Evolutionary conservation across 1,284 basidiomycete genomes (phyloP), one percentile per base, ranked within the genome.

Genomic region (Lentinula novae-zelandiae): DNA sequence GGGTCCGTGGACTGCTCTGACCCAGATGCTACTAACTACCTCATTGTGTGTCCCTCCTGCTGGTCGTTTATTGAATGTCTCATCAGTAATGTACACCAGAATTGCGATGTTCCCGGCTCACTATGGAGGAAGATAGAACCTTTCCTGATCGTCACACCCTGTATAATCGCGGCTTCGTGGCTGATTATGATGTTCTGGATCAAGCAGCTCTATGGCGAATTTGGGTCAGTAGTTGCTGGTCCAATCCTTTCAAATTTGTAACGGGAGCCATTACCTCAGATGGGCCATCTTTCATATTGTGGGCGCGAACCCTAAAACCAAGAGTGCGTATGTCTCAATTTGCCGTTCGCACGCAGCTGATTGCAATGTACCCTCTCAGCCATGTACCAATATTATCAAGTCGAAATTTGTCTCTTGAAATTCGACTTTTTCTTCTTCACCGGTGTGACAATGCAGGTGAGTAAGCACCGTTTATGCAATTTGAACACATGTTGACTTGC

Each of bases 211-310:
- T 86, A 81, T 62, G 76, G 72, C 53, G 84, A 86, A 71, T 86
- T 89, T 68, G 86, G 86, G 85, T 86, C 67, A 63, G 81, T 62
- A 8, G 15, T 17, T 17, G 38, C 20, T 46, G 20, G 6, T 20
- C 44, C 7, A 8, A 20, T 46, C 56, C 5, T 60, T 55, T 49
- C 36, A 3, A 15, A 15, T 49, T 13, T 40, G 10, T 38, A 34
- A 33, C 22, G 8, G 31, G 36, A 27, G 36, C 4, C n/a, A 3
- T 34, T 12, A 52, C 67, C 39, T 8, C 62, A 87, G 90, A 55
- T 92, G 90, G 90, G 90, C 90, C 44, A 89, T 93, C 68, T 92
- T 93, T 76, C 90, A 92, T 67, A 84, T 90, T 40, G 90, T 93
- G 27, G 91, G 92, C 40, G 90, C 89, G 34, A 89, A 89, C 65